A percentile compares a stretch with the other conserved stretches of the same genome.
These are phyloP conservation scores for Cladophialophora yegresii DNA, from an alignment of 2,329 filamentous ascomycete genomes.

Conservation along the genomic window DNA sequence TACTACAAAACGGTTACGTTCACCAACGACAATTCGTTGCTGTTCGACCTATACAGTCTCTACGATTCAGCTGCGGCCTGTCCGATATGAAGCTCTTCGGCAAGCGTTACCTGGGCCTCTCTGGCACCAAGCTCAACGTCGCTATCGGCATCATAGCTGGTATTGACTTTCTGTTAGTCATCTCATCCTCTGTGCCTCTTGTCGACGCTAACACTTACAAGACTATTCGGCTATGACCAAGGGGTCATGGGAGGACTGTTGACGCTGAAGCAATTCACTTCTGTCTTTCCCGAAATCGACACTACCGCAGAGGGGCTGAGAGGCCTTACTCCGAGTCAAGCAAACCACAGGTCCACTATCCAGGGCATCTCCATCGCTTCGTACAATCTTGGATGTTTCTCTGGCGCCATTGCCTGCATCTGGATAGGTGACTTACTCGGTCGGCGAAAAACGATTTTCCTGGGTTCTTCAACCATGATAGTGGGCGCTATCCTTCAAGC, in stretches of 20 bases:
- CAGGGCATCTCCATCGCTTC: slow-evolving; percentile 40
- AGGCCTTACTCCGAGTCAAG: slow-evolving; percentile 19
- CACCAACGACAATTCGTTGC: background rate
- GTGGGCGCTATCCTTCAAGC: slow-evolving; percentile 45
- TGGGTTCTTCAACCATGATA: slow-evolving; percentile 57
- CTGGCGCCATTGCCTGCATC: slow-evolving; percentile 54
- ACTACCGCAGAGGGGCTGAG: slow-evolving; percentile 39
- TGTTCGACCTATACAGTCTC: background rate
- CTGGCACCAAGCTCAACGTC: slow-evolving; percentile 65
- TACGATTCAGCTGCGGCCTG: background rate
- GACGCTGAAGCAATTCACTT: slow-evolving; percentile 64
- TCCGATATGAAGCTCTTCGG: slow-evolving; percentile 26
- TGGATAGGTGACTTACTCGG: slow-evolving; percentile 47
- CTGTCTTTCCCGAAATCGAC: slow-evolving; percentile 52
- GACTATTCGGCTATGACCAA: slow-evolving; percentile 37
- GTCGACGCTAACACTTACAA: slow-evolving; percentile 2
- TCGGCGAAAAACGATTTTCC: slow-evolving; percentile 54
- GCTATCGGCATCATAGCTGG: slow-evolving; percentile 70
- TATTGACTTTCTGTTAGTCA: slow-evolving; percentile 41
- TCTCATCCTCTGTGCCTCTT: background rate
- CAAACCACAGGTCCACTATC: slow-evolving; percentile 40
- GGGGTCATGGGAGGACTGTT: slow-evolving; percentile 74
- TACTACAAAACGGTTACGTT: background rate
- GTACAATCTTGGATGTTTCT: slow-evolving; percentile 54
- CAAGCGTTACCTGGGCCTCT: slow-evolving; percentile 62